Evolutionary conservation across 176 grass and related monocot genomes (phyloP).

Genomic region (Panicum miliaceum): DNA sequence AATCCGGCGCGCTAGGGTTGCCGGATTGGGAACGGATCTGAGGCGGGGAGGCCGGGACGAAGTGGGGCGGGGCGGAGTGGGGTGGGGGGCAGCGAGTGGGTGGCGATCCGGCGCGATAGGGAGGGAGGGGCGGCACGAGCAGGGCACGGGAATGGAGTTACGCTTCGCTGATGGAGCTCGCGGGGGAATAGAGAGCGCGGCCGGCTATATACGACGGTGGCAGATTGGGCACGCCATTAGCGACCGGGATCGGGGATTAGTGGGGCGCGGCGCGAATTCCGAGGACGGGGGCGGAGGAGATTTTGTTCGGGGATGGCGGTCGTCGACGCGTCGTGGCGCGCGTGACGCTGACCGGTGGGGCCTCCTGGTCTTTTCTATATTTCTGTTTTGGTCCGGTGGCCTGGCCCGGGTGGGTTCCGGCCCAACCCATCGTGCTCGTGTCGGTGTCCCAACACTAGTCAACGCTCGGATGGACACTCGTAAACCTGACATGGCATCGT

Average conservation of each 20-base stretch:
- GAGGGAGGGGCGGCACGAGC: neutral
- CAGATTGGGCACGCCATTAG: slow-evolving; percentile 36
- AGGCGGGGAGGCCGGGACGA: neutral
- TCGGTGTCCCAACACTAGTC: neutral
- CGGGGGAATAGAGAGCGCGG: neutral
- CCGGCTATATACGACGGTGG: neutral
- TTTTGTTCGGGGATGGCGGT: slow-evolving; percentile 51
- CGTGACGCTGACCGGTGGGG: slow-evolving; percentile 2
- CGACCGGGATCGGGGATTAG: slow-evolving; percentile 20
- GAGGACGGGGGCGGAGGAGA: neutral
- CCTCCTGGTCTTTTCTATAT: accelerated
- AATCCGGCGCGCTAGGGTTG: slow-evolving; percentile 45
- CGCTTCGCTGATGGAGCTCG: neutral
- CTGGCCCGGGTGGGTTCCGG: slow-evolving; percentile 7
- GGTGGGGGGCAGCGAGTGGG: slow-evolving; percentile 36
- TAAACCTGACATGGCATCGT: neutral
- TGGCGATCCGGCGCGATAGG: slow-evolving; percentile 64
- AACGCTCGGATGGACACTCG: neutral
- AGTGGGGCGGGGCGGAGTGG: neutral
- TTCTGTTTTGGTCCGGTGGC: neutral
- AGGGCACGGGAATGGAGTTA: neutral
- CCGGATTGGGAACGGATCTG: slow-evolving; percentile 36
- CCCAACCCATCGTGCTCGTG: slow-evolving; percentile 20
- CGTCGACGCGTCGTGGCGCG: neutral
- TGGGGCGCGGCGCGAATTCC: slow-evolving; percentile 33